Evolutionary conservation across 331 rosid genomes (phyloP), one percentile per base, ranked within the genome.

Genomic region (Cydonia oblonga): DNA sequence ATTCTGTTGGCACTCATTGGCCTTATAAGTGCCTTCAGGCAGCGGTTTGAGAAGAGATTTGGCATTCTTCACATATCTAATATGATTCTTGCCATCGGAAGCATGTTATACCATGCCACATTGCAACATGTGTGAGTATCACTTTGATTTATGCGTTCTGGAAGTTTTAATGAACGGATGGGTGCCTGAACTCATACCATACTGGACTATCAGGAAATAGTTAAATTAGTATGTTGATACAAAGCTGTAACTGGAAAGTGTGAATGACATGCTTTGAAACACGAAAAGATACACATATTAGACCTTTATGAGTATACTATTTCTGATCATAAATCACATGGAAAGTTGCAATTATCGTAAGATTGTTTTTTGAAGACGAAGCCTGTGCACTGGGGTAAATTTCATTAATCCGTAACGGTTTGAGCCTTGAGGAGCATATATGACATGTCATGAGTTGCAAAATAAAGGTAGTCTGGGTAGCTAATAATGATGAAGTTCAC

Each of bases 31-130:
- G 92, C 92, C 66, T 58, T 87, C 23, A 81, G 84, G 46, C 93
- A 89, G 74, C 90, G 88, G 72, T 92, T 92, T 72, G 97, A 92
- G 88, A 92, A 89, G 87, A 87, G 97, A 67, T 89, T 92, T 84
- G 82, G 89, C 33, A 86, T 92, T 64, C 96, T 92, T 81, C 92
- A 89, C 40, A n/a, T 92, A 75, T 86, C 96, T 26, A 89, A 89
- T 78, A 87, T 92, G 96, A 80, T 88, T 61, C 88, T 92, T 71
- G 92, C 96, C 72, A 79, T 89, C 38, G 97, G 97, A 74, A 92
- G 89, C 81, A 87, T 92, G 92, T 63, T 87, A 78, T 87, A 85
- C 88, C 97, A 92, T 81, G 93, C 96, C 62, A 92, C 97, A 0
- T 84, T 92, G 76, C 97, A 87, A 71, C 85, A 56, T 28, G 81